Evolutionary conservation across 129 eudicot species (phyloP).

Genomic region (Flaveria robusta): DNA sequence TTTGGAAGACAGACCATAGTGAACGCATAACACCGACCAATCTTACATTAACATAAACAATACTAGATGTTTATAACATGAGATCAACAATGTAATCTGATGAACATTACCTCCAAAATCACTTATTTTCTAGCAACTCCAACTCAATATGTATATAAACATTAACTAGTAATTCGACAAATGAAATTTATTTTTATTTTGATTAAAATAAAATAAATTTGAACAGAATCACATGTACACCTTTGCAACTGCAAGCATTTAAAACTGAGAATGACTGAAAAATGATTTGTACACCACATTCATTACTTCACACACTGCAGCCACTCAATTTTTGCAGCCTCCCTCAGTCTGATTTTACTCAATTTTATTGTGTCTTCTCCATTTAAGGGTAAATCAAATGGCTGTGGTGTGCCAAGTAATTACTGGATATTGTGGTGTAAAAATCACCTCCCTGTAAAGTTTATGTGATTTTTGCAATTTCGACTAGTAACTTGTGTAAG

Average conservation of each 20-base stretch:
- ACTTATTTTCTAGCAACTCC: slow-evolving; percentile 22
- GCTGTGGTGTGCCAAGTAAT: neutral
- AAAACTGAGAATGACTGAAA: neutral
- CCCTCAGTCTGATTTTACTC: neutral
- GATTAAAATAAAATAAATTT: slow-evolving; percentile 15
- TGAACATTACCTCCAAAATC: slow-evolving; percentile 21
- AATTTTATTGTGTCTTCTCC: neutral
- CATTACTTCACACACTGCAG: slow-evolving; percentile 2
- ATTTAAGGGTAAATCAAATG: neutral
- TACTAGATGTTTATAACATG: neutral
- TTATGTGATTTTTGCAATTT: slow-evolving; percentile 66
- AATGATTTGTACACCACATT: slow-evolving; percentile 6
- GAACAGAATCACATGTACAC: slow-evolving; percentile 25
- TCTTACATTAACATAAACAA: slow-evolving; percentile 11
- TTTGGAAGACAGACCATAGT: too few species aligned
- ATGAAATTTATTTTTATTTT: neutral
- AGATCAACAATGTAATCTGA: neutral
- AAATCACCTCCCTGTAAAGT: slow-evolving; percentile 1
- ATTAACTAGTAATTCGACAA: slow-evolving; percentile 20
- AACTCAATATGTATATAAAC: slow-evolving; percentile 9
- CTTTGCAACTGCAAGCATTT: slow-evolving; percentile 20
- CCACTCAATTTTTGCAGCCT: neutral
- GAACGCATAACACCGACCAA: too few species aligned
- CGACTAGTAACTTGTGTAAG: slow-evolving; percentile 74
- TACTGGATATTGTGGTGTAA: neutral